Conservation (phyloP, 331 rosid genomes). For the Pyracantha coccinea region DNA sequence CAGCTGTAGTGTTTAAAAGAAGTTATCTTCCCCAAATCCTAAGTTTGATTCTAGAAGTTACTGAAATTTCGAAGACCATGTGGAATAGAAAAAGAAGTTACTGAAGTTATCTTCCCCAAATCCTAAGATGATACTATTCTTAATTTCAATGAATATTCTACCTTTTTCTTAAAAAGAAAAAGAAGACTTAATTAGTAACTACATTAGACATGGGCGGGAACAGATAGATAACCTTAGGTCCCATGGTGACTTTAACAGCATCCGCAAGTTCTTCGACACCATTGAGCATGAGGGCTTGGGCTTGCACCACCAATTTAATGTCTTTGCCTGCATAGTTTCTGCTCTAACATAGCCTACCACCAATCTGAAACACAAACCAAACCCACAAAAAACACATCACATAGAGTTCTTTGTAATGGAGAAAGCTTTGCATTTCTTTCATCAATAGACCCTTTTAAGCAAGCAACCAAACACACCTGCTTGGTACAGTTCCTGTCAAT, state of each 20-base stretch:
- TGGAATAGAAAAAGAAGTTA: no score
- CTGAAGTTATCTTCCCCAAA: no score
- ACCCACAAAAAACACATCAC: neutral
- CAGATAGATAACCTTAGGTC: slow-evolving; percentile 58
- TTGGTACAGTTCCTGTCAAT: slow-evolving; percentile 50
- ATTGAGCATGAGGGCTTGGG: slow-evolving; percentile 81
- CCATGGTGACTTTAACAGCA: slow-evolving; percentile 89
- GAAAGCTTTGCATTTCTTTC: neutral
- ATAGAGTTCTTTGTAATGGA: neutral
- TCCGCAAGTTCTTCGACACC: slow-evolving; percentile 94
- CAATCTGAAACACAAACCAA: slow-evolving; percentile 27
- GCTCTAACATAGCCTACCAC: slow-evolving; percentile 56
- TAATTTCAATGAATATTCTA: no score
- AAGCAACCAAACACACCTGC: slow-evolving; percentile 33
- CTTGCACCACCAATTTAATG: slow-evolving; percentile 77
- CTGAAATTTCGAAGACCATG: no score
- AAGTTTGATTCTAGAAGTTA: no score
- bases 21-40: no score
- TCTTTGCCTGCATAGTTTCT: slow-evolving; percentile 86
- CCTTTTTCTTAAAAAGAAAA: no score
- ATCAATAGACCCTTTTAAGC: neutral
- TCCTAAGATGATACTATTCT: no score
- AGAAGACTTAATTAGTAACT: no score
- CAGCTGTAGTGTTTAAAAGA: no score
- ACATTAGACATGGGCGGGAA: neutral